Evolutionary conservation across 805 yeast species (phyloP).

Genomic region (Pichia nanzhaoensis): DNA sequence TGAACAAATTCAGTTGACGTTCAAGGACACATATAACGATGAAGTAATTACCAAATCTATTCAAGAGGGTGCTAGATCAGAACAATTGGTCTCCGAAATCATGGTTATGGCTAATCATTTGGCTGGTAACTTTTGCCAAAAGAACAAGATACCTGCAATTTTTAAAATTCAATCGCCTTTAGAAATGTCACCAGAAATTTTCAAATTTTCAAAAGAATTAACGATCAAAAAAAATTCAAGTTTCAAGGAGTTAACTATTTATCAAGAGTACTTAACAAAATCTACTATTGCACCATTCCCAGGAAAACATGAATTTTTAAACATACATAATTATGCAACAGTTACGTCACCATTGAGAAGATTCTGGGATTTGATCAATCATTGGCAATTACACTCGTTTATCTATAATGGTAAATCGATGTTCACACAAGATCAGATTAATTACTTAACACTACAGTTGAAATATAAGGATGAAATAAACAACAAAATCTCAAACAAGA

Average conservation of each 20-base stretch:
- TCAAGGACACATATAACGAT: constrained; percentile 17
- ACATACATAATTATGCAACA: constrained; percentile 56
- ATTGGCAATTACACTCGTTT: constrained; percentile 59
- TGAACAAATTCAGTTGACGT: constrained; percentile 20
- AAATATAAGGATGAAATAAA: constrained; percentile 38
- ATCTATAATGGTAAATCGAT: constrained; percentile 25
- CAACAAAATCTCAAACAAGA: constrained; percentile 22
- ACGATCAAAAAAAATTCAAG: constrained; percentile 23
- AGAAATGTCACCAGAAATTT: constrained; percentile 21
- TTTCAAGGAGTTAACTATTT: constrained; percentile 36
- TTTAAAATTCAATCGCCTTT: constrained; percentile 31
- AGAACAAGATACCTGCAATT: constrained; percentile 45
- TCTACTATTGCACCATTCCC: constrained; percentile 46
- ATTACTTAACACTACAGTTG: constrained; percentile 36
- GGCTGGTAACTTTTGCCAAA: constrained; percentile 41
- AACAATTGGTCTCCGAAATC: constrained; percentile 66
- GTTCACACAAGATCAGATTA: constrained; percentile 32
- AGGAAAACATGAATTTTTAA: constrained; percentile 53
- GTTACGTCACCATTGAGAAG: constrained; percentile 89
- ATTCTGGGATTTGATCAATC: constrained; percentile 72
- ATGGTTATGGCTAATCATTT: constrained; percentile 78
- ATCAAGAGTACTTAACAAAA: constrained; percentile 42
- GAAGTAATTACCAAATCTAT: constrained; percentile 8
- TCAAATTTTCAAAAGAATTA: constrained; percentile 16
- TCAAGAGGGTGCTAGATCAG: constrained; percentile 38